These are phyloP conservation scores for Calocybe cyanea DNA, from an alignment of 768 basidiomycete genomes.

Conservation along the genomic window DNA sequence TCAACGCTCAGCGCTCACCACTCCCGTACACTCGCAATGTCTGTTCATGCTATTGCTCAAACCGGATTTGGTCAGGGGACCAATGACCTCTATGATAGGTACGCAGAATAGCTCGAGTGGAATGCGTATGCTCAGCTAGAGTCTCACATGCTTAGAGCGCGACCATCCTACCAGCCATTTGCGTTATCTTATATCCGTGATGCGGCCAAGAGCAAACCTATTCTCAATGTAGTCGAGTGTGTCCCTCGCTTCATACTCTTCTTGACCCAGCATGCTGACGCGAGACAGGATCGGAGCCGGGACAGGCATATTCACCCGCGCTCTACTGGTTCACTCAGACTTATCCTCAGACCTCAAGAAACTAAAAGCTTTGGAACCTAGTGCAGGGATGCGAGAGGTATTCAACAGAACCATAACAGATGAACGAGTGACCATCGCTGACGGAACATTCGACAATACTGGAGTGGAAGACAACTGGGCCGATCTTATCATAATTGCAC, in stretches of 20 bases:
- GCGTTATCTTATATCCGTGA: slow-evolving; percentile 60
- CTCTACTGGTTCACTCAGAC: slow-evolving; percentile 61
- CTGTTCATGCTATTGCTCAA: slow-evolving; percentile 65
- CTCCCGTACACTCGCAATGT: slow-evolving; percentile 20
- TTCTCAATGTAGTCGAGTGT: slow-evolving; percentile 70
- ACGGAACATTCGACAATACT: slow-evolving; percentile 71
- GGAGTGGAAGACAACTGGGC: slow-evolving; percentile 66
- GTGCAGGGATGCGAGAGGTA: slow-evolving; percentile 76
- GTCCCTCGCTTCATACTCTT: slow-evolving; percentile 18
- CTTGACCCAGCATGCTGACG: neutral
- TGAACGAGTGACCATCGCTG: slow-evolving; percentile 44
- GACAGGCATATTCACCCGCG: slow-evolving; percentile 87
- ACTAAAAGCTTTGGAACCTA: slow-evolving; percentile 78
- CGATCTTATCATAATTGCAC: slow-evolving; percentile 74
- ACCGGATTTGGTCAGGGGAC: slow-evolving; percentile 76
- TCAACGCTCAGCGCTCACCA: no score
- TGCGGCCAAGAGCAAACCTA: slow-evolving; percentile 31
- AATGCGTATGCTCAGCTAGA: slow-evolving; percentile 1
- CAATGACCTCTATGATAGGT: slow-evolving; percentile 81
- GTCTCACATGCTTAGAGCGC: slow-evolving; percentile 42
- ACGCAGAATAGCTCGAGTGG: neutral
- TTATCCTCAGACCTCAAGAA: slow-evolving; percentile 47
- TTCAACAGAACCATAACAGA: slow-evolving; percentile 59
- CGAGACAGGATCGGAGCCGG: slow-evolving; percentile 69
- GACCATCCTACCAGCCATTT: slow-evolving; percentile 76